These are phyloP conservation scores for Taiwanofungus camphoratus DNA, from an alignment of 1,284 basidiomycete species.

Conservation along the genomic window DNA sequence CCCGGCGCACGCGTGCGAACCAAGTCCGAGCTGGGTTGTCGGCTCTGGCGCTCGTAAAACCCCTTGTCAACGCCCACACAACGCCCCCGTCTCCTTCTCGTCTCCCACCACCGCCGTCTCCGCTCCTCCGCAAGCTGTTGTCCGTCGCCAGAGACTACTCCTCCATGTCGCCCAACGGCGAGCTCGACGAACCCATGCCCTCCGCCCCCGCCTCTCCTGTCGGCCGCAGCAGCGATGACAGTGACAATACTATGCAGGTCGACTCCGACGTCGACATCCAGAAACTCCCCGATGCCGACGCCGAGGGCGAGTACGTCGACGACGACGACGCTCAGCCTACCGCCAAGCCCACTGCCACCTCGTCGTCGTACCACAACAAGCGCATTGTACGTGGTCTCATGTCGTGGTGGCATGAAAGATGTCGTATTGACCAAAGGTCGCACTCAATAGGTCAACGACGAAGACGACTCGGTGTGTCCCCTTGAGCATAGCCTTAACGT, in stretches of 20 bases:
- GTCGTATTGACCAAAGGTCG: slow-evolving; percentile 11
- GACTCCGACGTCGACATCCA: slow-evolving; percentile 39
- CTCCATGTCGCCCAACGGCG: slow-evolving; percentile 23
- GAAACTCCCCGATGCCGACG: slow-evolving; percentile 32
- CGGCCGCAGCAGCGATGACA: slow-evolving; percentile 35
- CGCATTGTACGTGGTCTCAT: slow-evolving; percentile 26
- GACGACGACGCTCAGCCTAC: slow-evolving; percentile 26
- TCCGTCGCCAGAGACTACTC: slow-evolving; percentile 36
- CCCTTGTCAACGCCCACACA: slow-evolving; percentile 44
- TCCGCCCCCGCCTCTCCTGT: slow-evolving; percentile 27
- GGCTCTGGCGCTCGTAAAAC: slow-evolving; percentile 32
- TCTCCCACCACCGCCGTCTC: slow-evolving; percentile 26
- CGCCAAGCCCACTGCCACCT: slow-evolving; percentile 19
- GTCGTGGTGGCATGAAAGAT: slow-evolving; percentile 13
- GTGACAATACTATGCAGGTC: slow-evolving; percentile 35
- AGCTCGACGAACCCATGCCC: slow-evolving; percentile 27
- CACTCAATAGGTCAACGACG: slow-evolving; percentile 39
- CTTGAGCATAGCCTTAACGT: slow-evolving; percentile 14
- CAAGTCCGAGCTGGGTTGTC: slow-evolving; percentile 29
- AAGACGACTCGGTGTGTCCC: slow-evolving; percentile 62
- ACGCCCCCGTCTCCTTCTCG: slow-evolving; percentile 21
- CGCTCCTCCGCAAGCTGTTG: slow-evolving; percentile 34
- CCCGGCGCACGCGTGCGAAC: slow-evolving; percentile 32
- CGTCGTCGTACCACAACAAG: slow-evolving; percentile 25
- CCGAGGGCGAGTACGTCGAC: slow-evolving; percentile 34